A percentile compares a stretch with the other conserved stretches of the same genome.
These are phyloP conservation scores for Anisodus acutangulus DNA, from an alignment of 257 asterid genomes.

Conservation along the genomic window DNA sequence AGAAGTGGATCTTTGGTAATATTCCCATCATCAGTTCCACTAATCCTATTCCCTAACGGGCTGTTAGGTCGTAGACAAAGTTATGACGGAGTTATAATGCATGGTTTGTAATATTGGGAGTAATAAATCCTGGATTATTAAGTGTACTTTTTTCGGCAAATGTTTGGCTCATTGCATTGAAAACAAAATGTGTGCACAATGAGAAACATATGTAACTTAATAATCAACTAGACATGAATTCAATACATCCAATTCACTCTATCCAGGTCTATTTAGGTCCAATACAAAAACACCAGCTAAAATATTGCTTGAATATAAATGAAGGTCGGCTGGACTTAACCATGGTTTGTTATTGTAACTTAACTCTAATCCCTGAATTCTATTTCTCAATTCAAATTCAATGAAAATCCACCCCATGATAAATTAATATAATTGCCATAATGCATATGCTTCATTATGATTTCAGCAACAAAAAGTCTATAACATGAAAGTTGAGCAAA, in stretches of 20 bases:
- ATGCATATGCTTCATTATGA: neutral
- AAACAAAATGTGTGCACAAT: neutral
- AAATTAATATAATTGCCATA: constrained; percentile 7
- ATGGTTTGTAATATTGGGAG: neutral
- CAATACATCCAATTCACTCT: neutral
- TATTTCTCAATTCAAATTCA: constrained; percentile 13
- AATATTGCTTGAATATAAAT: neutral
- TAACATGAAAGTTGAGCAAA: constrained; percentile 26
- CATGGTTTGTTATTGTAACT: constrained; percentile 7
- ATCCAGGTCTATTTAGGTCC: neutral
- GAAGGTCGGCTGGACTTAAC: neutral
- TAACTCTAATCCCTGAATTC: constrained; percentile 26
- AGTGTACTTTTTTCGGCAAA: neutral
- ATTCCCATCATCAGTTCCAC: neutral
- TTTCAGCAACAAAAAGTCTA: neutral
- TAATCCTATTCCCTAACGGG: neutral
- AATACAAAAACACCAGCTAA: constrained; percentile 32
- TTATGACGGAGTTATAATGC: constrained; percentile 33
- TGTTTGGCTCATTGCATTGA: neutral
- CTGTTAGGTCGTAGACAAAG: neutral
- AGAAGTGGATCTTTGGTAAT: neutral
- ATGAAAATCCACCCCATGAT: neutral
- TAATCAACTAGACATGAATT: neutral
- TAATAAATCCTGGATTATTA: neutral
- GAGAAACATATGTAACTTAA: neutral